A percentile compares a stretch with the other conserved stretches of the same genome.
These are phyloP conservation scores for Citrus reticulata DNA, from an alignment of 345 rosid species.

Conservation along the genomic window DNA sequence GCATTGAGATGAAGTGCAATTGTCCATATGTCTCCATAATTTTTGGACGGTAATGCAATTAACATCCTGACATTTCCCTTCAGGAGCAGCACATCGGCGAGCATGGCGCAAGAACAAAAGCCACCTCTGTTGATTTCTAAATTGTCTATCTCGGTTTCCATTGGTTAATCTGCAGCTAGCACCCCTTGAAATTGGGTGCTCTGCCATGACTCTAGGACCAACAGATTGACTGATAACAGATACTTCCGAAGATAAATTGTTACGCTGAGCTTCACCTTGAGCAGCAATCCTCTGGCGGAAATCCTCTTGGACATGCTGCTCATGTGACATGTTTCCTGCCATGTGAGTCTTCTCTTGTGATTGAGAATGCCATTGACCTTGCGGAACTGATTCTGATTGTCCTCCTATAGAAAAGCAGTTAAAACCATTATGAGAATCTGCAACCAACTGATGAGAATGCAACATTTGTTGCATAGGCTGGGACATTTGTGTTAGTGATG, in stretches of 20 bases:
- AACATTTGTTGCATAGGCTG: constrained; percentile 60
- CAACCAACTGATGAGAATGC: constrained; percentile 46
- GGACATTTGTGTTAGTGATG: constrained; percentile 48
- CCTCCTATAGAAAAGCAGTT: constrained; percentile 42
- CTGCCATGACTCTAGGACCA: constrained; percentile 43
- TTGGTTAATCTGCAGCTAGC: constrained; percentile 46
- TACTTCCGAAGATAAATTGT: constrained; percentile 60
- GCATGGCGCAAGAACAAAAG: constrained; percentile 89
- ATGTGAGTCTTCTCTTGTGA: constrained; percentile 48
- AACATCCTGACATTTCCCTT: constrained; percentile 72
- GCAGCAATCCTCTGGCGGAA: constrained; percentile 68
- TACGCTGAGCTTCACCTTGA: constrained; percentile 75
- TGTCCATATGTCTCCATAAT: constrained; percentile 76
- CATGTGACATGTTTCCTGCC: constrained; percentile 46
- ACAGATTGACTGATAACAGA: constrained; percentile 40
- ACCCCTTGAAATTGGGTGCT: constrained; percentile 40
- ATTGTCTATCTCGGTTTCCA: constrained; percentile 54
- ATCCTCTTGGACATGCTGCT: constrained; percentile 72
- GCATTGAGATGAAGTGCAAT: constrained; percentile 56
- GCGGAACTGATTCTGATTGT: constrained; percentile 48
- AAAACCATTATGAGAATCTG: constrained; percentile 50
- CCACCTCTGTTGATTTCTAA: constrained; percentile 77
- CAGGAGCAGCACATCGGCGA: constrained; percentile 68
- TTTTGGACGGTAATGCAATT: constrained; percentile 58
- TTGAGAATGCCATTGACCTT: constrained; percentile 62